phyloP scores from a whole-genome alignment of 2,329 filamentous ascomycete genomes.

The Neonectria sp. region DNA sequence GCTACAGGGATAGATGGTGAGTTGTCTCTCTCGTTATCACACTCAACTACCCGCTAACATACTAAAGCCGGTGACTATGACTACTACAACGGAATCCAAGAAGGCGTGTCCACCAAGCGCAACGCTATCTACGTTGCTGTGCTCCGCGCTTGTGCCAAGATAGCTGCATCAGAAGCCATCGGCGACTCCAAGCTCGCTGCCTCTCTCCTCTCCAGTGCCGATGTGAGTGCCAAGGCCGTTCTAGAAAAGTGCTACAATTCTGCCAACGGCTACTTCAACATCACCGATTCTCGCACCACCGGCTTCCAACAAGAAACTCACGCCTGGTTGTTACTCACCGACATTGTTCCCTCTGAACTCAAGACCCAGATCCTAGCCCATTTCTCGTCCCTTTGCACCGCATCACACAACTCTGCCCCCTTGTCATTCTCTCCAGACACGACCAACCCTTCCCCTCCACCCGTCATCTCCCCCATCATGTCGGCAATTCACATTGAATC shows the following conservation, averaged over 20 bases:
- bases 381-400: slow-evolving; percentile 7
- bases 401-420: slow-evolving; percentile 17
- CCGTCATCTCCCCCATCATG: slow-evolving; percentile 22
- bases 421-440: slow-evolving; percentile 14
- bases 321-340: background rate
- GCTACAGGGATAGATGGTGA: background rate
- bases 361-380: background rate
- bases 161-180: background rate
- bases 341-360: background rate
- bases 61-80: background rate
- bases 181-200: background rate
- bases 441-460: background rate
- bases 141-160: background rate
- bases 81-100: slow-evolving; percentile 1
- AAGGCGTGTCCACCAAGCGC: slow-evolving; percentile 3
- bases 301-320: slow-evolving; percentile 17
- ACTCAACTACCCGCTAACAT: background rate
- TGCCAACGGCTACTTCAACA: slow-evolving; percentile 16
- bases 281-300: background rate
- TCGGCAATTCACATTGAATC: slow-evolving; percentile 12
- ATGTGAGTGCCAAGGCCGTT: background rate
- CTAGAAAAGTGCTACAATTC: slow-evolving; percentile 13
- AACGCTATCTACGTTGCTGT: slow-evolving; percentile 5
- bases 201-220: background rate
- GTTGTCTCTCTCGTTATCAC: background rate